Evolutionary conservation across 768 basidiomycete species (phyloP).

Genomic region (Lactarius vividus): DNA sequence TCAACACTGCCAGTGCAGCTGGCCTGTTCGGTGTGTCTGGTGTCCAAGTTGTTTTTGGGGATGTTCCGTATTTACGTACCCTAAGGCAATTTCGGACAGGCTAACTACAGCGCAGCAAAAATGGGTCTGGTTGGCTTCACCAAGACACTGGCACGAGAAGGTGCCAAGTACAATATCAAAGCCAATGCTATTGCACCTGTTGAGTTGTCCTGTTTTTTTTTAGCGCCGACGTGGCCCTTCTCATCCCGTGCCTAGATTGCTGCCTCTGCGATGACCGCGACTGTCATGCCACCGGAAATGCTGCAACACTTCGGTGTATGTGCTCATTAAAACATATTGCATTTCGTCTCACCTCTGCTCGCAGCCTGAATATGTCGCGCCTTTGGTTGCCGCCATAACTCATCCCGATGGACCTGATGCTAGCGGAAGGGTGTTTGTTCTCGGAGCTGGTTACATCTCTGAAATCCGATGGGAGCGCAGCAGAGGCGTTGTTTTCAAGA

Average conservation of each 20-base stretch:
- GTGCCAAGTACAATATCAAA: constrained; percentile 87
- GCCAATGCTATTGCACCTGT: constrained; percentile 89
- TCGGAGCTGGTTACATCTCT: constrained; percentile 89
- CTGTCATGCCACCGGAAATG: constrained; percentile 92
- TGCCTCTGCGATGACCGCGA: constrained; percentile 96
- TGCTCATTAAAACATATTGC: background rate
- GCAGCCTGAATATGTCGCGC: constrained; percentile 88
- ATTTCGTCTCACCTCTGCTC: background rate
- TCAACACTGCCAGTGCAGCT: constrained; percentile 94
- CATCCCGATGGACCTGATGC: constrained; percentile 82
- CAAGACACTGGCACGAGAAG: constrained; percentile 89
- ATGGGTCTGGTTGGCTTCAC: constrained; percentile 93
- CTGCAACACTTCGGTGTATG: constrained; percentile 77
- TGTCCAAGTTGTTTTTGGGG: background rate
- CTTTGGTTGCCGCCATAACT: constrained; percentile 83
- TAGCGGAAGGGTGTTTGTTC: constrained; percentile 82
- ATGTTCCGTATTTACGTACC: background rate
- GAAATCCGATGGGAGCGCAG: constrained; percentile 94
- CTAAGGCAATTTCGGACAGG: constrained; percentile 90
- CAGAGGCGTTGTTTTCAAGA: constrained; percentile 83
- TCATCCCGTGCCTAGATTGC: constrained; percentile 57
- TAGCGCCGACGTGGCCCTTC: background rate
- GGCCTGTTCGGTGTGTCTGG: constrained; percentile 72
- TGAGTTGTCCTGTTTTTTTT: constrained; percentile 35
- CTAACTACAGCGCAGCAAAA: constrained; percentile 98